Evolutionary conservation across 2,329 filamentous ascomycete species (phyloP).

Genomic region (Cryphonectria japonica): DNA sequence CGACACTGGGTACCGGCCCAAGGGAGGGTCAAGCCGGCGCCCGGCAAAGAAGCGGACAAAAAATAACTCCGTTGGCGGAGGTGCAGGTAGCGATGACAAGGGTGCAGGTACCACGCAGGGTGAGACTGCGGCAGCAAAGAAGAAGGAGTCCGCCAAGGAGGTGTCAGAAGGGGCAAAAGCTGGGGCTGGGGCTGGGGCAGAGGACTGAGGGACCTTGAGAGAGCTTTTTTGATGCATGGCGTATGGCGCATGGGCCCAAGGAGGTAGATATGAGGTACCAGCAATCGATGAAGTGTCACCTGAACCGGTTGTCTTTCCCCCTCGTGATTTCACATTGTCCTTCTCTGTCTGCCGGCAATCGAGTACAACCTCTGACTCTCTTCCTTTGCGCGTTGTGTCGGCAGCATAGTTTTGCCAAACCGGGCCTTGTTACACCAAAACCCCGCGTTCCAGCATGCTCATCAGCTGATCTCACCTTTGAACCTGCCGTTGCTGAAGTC

Average conservation of each 20-base stretch:
- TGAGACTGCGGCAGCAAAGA: constrained; percentile 16
- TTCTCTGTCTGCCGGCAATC: background rate
- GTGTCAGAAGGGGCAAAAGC: constrained; percentile 11
- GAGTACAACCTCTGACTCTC: background rate
- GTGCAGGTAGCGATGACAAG: constrained; percentile 36
- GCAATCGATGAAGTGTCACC: background rate
- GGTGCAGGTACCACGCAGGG: constrained; percentile 30
- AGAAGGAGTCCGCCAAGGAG: constrained; percentile 13
- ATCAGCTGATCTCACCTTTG: background rate
- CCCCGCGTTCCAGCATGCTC: background rate
- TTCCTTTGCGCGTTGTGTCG: background rate
- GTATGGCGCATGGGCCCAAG: background rate
- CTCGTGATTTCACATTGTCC: background rate
- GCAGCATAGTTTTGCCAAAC: background rate
- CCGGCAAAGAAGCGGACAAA: constrained; percentile 65
- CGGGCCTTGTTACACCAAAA: background rate
- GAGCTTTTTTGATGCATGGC: background rate
- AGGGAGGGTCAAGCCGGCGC: constrained; percentile 57
- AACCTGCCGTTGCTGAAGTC: too few species aligned
- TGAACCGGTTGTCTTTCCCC: background rate
- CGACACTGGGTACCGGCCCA: constrained; percentile 62
- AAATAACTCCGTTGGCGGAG: constrained; percentile 36
- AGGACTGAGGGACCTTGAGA: constrained; percentile 6
- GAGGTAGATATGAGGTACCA: background rate
- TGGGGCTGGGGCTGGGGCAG: constrained; percentile 16